phyloP scores from a whole-genome alignment of 306 rosid genomes.

The Herpetospermum pedunculosum region DNA sequence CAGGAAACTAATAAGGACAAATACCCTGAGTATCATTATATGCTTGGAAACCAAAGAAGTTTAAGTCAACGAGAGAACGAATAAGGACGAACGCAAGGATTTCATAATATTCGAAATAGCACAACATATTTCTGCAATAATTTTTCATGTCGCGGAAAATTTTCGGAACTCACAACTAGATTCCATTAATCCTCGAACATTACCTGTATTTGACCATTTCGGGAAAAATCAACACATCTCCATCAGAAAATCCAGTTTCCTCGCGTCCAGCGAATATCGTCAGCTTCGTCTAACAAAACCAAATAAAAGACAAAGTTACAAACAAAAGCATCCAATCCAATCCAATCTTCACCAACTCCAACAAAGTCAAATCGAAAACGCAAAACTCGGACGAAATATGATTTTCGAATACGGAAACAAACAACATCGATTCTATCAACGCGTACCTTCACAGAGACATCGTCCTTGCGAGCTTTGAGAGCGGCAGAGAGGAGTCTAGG shows the following conservation, averaged over 20 bases:
- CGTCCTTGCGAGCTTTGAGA: slow-evolving; percentile 53
- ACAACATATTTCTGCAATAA: neutral
- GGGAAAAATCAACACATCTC: slow-evolving; percentile 75
- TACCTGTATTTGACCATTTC: slow-evolving; percentile 78
- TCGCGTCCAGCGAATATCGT: slow-evolving; percentile 65
- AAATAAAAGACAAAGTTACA: neutral
- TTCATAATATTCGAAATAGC: neutral
- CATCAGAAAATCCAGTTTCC: slow-evolving; percentile 44
- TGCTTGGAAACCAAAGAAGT: neutral
- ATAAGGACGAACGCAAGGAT: neutral
- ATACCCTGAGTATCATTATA: neutral
- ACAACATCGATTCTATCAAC: neutral
- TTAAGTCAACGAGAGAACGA: neutral
- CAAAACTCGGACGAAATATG: neutral
- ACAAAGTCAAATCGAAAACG: neutral
- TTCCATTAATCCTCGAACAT: neutral
- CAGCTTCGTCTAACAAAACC: slow-evolving; percentile 44
- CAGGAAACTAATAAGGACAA: neutral
- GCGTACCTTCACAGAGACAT: slow-evolving; percentile 9
- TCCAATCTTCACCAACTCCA: neutral
- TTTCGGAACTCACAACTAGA: neutral
- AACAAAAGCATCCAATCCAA: slow-evolving; percentile 3
- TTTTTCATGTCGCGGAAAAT: neutral
- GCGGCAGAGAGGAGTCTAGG: slow-evolving; percentile 42
- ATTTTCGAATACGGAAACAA: neutral